Evolutionary conservation across 2,329 filamentous ascomycete genomes (phyloP), one percentile per base, ranked within the genome.

Genomic region (Penicillium janthinellum): DNA sequence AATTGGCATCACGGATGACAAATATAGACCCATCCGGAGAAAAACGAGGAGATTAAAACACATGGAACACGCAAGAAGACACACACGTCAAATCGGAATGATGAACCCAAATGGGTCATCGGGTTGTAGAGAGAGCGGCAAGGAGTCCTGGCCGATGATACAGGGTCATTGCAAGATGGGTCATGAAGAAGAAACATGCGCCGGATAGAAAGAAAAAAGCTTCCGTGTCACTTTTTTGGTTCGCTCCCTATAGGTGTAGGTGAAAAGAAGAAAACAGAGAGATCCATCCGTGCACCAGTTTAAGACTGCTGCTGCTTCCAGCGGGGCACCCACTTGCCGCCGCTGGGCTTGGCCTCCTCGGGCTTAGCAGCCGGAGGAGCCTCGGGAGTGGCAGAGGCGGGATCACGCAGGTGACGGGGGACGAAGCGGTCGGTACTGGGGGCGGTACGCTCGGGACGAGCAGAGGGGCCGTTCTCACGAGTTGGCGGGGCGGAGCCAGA

Each of bases 251-350:
- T 25, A 54, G 41, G 52, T 57, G 53, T 45, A 53, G 54, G 38
- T 64, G 54, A 57, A 61, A 63, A 59, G 61, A 62, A 66, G 63
- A 68, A 64, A 63, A 59, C 56, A 56, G 54, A 59, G 45, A 53
- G 47, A 61, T 64, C 59, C 57, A 61, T 60, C 54, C n/a, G 45
- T 56, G 52, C 49, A 65, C 57, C 51, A 60, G 61, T 51, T 70
- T 73, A 73, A 62, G 62, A 66, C 61, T 75, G 72, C 66, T 75
- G 71, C 64, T 74, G 74, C 68, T 72, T 76, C 72, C 71, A 77
- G 50, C 68, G 67, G 35, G 75, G 75, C 15, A 76, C 74, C 75
- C 75, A 77, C 63, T 72, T 75, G 56, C 67, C 64, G 38, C 66
- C 64, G 51, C 55, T 56, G 22, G 62, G 57, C 64, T 73, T 73